Base-by-base conservation (phyloP, 177 flowering plant species). In the Vitis hybrid region DNA sequence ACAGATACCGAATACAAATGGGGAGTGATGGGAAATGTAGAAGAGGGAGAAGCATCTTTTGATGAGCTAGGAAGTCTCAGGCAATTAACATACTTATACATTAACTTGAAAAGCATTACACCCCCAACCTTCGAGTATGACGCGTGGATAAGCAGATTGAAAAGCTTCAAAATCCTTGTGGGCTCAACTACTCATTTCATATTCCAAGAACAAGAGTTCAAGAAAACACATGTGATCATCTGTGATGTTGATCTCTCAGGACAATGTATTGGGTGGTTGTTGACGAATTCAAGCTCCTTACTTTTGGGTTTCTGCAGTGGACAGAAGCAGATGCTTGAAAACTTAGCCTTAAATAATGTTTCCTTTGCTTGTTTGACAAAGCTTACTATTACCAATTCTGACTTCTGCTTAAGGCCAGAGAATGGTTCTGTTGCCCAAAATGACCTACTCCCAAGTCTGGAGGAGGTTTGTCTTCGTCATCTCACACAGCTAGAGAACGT, bases 1-100 rank as follows among this genome's bases (percentile, higher is more conserved):
- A 65, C 72, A 10, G 60, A 22, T 33, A 72, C 70, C 20, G 56
- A 50, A 12, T 71, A 71, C 20, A 63, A 57, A 55, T 71, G 75
- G 79, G 70, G 29, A 22, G 20, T n/a, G 15, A 22, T 48, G 18
- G 2, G 18, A 1, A 62, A 53, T 55, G 57, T n/a, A 20, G 70
- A 26, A 64, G 62, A 19, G 7, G 39, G 26, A 26, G n/a, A 57
- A 26, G 73, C 70, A 15, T 31, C 70, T 18, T 57, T 70, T 3
- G 66, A 66, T 45, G 76, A 72, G 63, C 7, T 75, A 31, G 3
- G 31, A 3, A 61, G 49, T 0, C 33, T 75, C 50, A 11, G 58
- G 53, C 31, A 6, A 7, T 64, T 75, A 2, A 49, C 72, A 3
- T 39, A 29, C 12, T 68, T 75, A 14, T 49, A 19, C 8, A 19